Conservation (phyloP, 2,329 filamentous ascomycete species). For the Biscogniauxia sp. region DNA sequence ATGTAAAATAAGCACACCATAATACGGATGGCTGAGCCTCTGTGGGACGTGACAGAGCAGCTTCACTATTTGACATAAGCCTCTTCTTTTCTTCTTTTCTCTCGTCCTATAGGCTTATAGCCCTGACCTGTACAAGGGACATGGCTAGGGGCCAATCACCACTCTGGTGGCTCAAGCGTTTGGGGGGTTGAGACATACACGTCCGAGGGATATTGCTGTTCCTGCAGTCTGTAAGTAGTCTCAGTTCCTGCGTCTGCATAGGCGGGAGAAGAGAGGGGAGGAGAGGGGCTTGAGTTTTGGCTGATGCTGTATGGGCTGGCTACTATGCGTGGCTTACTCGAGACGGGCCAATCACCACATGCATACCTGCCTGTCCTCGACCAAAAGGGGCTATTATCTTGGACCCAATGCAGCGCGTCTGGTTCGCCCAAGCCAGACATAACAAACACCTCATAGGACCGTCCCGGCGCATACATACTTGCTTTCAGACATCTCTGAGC, state of each 20-base stretch:
- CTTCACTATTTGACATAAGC: not conserved
- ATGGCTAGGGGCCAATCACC: not conserved
- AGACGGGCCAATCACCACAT: not conserved
- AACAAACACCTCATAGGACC: not conserved
- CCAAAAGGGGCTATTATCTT: not conserved
- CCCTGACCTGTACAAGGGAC: too few species aligned
- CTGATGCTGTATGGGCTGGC: not conserved
- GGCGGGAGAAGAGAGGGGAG: not conserved
- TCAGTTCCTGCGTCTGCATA: not conserved
- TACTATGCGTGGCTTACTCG: not conserved
- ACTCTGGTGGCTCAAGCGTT: not conserved
- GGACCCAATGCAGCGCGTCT: not conserved
- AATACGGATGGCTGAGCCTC: not conserved
- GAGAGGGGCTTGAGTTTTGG: not conserved
- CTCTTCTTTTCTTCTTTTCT: not conserved
- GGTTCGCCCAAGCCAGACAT: not conserved
- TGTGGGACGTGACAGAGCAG: not conserved
- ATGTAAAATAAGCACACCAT: not conserved
- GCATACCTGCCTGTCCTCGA: not conserved
- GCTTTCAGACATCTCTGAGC: not conserved
- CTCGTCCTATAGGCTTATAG: not conserved
- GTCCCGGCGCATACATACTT: not conserved
- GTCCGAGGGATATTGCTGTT: not conserved
- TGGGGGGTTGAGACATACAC: not conserved
- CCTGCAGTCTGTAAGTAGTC: not conserved